Percentiles rank a stretch among this genome's conserved stretches.
These are phyloP conservation scores for Boletus rubescentipes DNA, from an alignment of 768 basidiomycete genomes.

Conservation along the genomic window DNA sequence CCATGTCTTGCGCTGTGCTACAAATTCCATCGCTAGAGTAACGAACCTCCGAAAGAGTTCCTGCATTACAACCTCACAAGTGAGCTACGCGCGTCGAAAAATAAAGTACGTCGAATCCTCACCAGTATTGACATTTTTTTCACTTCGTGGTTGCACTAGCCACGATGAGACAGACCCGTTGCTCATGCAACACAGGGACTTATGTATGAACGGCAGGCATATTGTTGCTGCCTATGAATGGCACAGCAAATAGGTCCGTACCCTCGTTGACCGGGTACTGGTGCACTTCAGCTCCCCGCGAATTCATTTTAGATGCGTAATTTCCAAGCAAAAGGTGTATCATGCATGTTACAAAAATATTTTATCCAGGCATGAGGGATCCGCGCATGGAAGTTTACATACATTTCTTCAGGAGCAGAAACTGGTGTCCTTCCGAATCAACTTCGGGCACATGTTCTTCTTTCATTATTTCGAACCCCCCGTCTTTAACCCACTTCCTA, in stretches of 20 bases:
- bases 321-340: slow-evolving; percentile 17
- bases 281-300: slow-evolving; percentile 8
- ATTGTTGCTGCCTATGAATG: slow-evolving; percentile 9
- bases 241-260: slow-evolving; percentile 21
- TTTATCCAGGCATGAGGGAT: slow-evolving; percentile 9
- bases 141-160: slow-evolving; percentile 21
- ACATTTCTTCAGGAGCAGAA: slow-evolving; percentile 3
- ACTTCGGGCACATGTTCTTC: slow-evolving; percentile 6
- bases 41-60: slow-evolving; percentile 24
- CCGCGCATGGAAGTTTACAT: slow-evolving; percentile 7
- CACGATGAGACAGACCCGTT: slow-evolving; percentile 23
- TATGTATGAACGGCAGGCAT: slow-evolving; percentile 23
- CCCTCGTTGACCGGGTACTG: slow-evolving; percentile 17
- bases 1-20: slow-evolving; percentile 21
- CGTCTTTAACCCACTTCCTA: slow-evolving; percentile 6
- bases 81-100: slow-evolving; percentile 17
- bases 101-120: slow-evolving; percentile 17
- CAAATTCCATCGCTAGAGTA: slow-evolving; percentile 21
- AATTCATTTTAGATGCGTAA: slow-evolving; percentile 18
- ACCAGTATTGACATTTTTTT: slow-evolving; percentile 33
- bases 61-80: slow-evolving; percentile 12
- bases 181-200: slow-evolving; percentile 16
- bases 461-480: slow-evolving; percentile 10
- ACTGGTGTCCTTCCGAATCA: slow-evolving; percentile 7
- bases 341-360: background rate